Conservation (phyloP, 129 eudicot species). For the Saussurea involucrata region DNA sequence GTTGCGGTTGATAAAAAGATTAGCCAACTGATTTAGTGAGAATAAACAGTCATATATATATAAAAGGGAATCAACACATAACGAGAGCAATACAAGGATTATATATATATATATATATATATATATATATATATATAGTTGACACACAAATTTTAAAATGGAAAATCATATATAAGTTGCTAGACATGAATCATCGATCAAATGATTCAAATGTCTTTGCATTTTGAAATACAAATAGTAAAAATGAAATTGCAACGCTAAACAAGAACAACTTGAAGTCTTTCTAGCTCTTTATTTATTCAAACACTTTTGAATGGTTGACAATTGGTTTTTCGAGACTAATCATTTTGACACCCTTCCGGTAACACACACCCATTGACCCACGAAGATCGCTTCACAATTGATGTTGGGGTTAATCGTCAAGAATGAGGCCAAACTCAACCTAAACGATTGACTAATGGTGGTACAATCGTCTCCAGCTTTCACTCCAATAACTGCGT, state of each 20-base stretch:
- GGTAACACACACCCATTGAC: conserved; percentile 29
- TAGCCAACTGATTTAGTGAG: background rate
- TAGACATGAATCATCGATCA: background rate
- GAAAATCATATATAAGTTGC: background rate
- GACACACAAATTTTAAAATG: background rate
- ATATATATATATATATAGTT: too few species aligned
- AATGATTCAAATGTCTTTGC: background rate
- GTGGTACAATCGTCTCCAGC: conserved; percentile 22
- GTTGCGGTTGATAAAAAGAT: too few species aligned
- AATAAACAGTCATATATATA: too few species aligned
- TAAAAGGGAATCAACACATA: background rate
- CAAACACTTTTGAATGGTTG: background rate
- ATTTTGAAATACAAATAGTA: background rate
- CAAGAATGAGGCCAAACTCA: conserved; percentile 16
- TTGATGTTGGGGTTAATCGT: conserved; percentile 33
- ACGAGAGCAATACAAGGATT: background rate
- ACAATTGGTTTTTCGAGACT: background rate
- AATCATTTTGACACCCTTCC: conserved; percentile 9
- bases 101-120: too few species aligned
- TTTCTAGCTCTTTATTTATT: background rate
- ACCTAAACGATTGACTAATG: conserved; percentile 12
- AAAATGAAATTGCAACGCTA: background rate
- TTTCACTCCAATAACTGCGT: conserved; percentile 17
- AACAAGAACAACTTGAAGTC: background rate
- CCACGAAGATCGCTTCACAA: conserved; percentile 23